phyloP scores from a whole-genome alignment of 352 stramenopile genomes.

The Nothophytophthora sp. region DNA sequence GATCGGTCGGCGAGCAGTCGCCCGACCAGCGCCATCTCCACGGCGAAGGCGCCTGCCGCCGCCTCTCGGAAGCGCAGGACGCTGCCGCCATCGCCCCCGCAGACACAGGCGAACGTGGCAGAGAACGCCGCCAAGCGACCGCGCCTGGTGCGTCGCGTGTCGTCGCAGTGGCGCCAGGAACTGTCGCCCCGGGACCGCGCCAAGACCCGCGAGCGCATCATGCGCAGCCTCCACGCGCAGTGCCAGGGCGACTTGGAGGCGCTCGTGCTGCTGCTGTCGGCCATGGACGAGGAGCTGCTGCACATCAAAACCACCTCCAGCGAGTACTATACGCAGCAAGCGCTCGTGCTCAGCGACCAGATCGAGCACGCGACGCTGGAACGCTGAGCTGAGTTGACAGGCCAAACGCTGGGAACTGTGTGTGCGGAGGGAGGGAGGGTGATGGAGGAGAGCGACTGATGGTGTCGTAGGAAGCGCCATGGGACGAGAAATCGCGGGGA shows the following conservation, averaged over 20 bases:
- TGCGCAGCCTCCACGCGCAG: slow-evolving; percentile 52
- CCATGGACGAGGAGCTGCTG: slow-evolving; percentile 81
- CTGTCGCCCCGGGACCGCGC: slow-evolving; percentile 52
- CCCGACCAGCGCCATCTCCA: neutral
- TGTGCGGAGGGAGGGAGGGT: neutral
- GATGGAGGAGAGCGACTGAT: slow-evolving; percentile 14
- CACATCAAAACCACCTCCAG: slow-evolving; percentile 72
- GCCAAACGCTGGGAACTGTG: no score
- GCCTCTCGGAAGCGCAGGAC: slow-evolving; percentile 19
- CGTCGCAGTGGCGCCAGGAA: slow-evolving; percentile 62
- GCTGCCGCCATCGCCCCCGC: slow-evolving; percentile 9
- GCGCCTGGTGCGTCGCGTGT: slow-evolving; percentile 41
- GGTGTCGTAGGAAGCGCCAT: slow-evolving; percentile 25
- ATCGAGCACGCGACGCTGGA: slow-evolving; percentile 53
- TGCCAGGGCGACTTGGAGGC: slow-evolving; percentile 65
- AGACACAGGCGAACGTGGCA: slow-evolving; percentile 7
- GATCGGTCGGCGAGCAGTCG: slow-evolving; percentile 16
- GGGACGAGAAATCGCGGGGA: slow-evolving; percentile 22
- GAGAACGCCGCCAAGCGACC: slow-evolving; percentile 27
- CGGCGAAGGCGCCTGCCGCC: neutral
- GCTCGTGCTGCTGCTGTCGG: slow-evolving; percentile 57
- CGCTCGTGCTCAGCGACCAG: slow-evolving; percentile 47
- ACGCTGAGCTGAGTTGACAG: slow-evolving; percentile 28
- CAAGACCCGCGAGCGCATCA: slow-evolving; percentile 67
- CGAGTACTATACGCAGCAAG: slow-evolving; percentile 68